These are phyloP conservation scores for Diplodia intermedia DNA, from an alignment of 2,329 filamentous ascomycete species.

Conservation along the genomic window DNA sequence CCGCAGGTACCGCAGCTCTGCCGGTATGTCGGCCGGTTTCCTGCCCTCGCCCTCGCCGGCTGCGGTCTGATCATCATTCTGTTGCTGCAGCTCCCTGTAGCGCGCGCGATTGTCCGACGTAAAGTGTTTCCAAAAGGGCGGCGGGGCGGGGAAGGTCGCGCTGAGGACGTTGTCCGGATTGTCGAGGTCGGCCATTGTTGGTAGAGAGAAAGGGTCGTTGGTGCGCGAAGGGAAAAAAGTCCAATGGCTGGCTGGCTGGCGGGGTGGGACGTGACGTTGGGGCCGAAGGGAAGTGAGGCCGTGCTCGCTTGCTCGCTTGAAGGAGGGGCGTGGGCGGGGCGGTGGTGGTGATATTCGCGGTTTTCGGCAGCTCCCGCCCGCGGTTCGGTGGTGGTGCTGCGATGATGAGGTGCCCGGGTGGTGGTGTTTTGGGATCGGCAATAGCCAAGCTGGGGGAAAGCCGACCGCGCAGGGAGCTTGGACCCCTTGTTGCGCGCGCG, in stretches of 20 bases:
- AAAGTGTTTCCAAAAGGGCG: constrained; percentile 89
- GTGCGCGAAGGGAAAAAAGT: too few relatives aligned
- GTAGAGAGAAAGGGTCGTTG: not conserved
- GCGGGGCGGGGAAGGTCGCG: constrained; percentile 82
- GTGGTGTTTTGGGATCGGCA: not conserved
- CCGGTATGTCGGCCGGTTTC: constrained; percentile 59
- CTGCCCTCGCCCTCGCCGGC: constrained; percentile 40
- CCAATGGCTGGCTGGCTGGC: too few relatives aligned
- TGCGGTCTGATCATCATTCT: constrained; percentile 26
- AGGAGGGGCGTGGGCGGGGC: not conserved
- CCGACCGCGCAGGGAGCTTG: constrained; percentile 19
- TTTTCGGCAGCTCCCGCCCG: not conserved
- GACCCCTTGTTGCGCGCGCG: not conserved
- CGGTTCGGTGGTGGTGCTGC: not conserved
- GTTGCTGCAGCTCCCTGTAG: constrained; percentile 57
- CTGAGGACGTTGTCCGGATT: constrained; percentile 53
- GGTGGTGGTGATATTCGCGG: not conserved
- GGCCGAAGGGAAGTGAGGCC: not conserved
- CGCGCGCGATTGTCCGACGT: constrained; percentile 74
- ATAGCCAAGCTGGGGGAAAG: constrained; percentile 3
- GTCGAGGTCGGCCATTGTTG: constrained; percentile 64
- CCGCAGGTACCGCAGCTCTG: constrained; percentile 77
- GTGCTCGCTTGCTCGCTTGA: not conserved
- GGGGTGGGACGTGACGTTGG: not conserved
- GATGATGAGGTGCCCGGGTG: not conserved